Conservation (phyloP, 2,329 filamentous ascomycete genomes). For the Curvularia verruculosa region DNA sequence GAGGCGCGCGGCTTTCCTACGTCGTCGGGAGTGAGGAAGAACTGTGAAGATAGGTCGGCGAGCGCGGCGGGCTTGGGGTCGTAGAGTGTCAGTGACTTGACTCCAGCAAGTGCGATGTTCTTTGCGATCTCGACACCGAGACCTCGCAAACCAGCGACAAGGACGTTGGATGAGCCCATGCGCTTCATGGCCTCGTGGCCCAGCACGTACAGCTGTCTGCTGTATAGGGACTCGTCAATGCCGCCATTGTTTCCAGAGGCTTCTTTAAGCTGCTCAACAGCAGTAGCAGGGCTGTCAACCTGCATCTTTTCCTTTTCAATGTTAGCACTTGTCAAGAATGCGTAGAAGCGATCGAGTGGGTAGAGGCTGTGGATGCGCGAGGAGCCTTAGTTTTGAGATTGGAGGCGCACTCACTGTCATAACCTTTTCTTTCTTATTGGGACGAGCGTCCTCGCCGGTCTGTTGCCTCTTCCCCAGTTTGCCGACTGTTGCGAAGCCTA, state of each 20-base stretch:
- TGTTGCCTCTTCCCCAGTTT: constrained; percentile 54
- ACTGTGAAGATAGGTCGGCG: constrained; percentile 92
- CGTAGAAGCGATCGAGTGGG: background rate
- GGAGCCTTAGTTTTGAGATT: background rate
- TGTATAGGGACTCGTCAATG: constrained; percentile 72
- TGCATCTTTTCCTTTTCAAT: constrained; percentile 64
- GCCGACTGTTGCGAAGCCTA: constrained; percentile 38
- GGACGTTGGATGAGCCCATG: constrained; percentile 94
- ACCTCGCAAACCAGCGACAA: constrained; percentile 89
- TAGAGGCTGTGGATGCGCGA: constrained; percentile 9
- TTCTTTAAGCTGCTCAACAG: constrained; percentile 64
- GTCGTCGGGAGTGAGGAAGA: constrained; percentile 88
- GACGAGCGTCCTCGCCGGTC: constrained; percentile 48
- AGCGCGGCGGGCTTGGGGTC: constrained; percentile 85
- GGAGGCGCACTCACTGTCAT: constrained; percentile 48
- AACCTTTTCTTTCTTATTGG: constrained; percentile 50
- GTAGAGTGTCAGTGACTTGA: constrained; percentile 94
- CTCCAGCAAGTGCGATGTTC: constrained; percentile 96
- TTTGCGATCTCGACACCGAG: constrained; percentile 98
- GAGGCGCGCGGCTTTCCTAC: constrained; percentile 89
- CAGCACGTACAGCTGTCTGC: constrained; percentile 71
- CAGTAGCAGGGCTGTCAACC: constrained; percentile 63
- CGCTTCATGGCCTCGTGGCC: constrained; percentile 94
- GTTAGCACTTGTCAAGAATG: constrained; percentile 13
- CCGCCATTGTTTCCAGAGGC: constrained; percentile 57